Base-by-base conservation (phyloP, 108 stramenopile genomes). In the Epithemia pelagica region DNA sequence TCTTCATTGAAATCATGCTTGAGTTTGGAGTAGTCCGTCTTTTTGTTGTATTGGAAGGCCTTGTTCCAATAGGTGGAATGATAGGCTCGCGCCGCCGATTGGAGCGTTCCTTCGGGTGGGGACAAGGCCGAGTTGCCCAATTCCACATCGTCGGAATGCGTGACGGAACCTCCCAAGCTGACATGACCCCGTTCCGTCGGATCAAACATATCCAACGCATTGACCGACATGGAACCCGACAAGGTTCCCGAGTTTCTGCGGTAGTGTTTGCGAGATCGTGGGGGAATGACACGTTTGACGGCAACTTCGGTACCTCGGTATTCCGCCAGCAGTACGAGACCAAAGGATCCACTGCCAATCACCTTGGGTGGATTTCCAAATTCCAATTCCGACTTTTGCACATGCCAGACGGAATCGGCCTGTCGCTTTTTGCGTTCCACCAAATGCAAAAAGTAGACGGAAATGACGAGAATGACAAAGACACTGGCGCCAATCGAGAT, bases 1-100 rank as follows among this genome's bases (percentile, higher is more conserved):
- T 88, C 87, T n/a, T 70, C 57, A 1, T 83, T 72, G 37, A 87
- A 82, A 18, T 84, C 74, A 21, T 67, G 51, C 55, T 72, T 74
- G 30, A 82, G 65, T 28, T 69, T 62, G 31, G 69, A 64, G 58
- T 75, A 72, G 25, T 33, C 32, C 2, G 61, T 27, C 18, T 63
- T 32, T 19, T 63, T 29, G 26, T 60, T 27, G 15, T 60, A 28
- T 28, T 28, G 30, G 27, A 28, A 28, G 28, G 30, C 59, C 28
- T 30, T 60, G 30, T 51, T 37, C 37, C 37, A 46, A 46, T 46
- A 46, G 5, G 5, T 46, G 37, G 37, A 5, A 10, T 46, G 37
- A 46, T 46, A 15, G 10, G 37, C 37, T 46, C 37, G 10, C 5
- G 37, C 5, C 5, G 37, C 37, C 15, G 15, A 10, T 10, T 46